Conservation (phyloP, 2,329 filamentous ascomycete species). For the Aspergillus pseudonomiae region DNA sequence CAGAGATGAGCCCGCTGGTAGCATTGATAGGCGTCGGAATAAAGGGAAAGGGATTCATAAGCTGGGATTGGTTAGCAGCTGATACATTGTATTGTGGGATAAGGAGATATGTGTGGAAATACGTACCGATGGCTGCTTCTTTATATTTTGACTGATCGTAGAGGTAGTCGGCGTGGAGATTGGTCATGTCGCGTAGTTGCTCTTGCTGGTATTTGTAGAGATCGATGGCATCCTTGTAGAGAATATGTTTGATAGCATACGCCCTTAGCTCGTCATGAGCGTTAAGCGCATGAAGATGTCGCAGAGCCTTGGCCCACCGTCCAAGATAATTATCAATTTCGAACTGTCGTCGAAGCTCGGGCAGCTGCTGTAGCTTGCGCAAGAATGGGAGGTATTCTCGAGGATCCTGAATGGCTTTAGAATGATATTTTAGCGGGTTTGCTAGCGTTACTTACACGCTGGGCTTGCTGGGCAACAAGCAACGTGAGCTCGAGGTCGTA, state of each 20-base stretch:
- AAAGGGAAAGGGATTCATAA: slow-evolving; percentile 82
- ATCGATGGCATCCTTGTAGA: slow-evolving; percentile 77
- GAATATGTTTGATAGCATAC: slow-evolving; percentile 76
- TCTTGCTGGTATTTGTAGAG: slow-evolving; percentile 80
- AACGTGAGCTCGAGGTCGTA: slow-evolving; percentile 91
- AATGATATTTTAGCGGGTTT: neutral
- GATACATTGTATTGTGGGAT: neutral
- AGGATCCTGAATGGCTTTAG: slow-evolving; percentile 64
- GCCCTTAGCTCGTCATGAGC: slow-evolving; percentile 75
- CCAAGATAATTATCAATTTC: slow-evolving; percentile 87
- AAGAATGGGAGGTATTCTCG: slow-evolving; percentile 95
- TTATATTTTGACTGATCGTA: slow-evolving; percentile 74
- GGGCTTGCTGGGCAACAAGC: slow-evolving; percentile 90
- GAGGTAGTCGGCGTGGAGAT: slow-evolving; percentile 78
- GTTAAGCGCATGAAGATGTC: slow-evolving; percentile 72
- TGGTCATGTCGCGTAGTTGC: slow-evolving; percentile 69
- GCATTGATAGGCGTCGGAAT: slow-evolving; percentile 73
- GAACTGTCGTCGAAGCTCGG: slow-evolving; percentile 72
- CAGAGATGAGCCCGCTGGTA: slow-evolving; percentile 86
- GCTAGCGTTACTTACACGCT: slow-evolving; percentile 58
- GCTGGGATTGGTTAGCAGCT: slow-evolving; percentile 45
- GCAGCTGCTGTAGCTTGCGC: slow-evolving; percentile 77
- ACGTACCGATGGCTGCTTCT: slow-evolving; percentile 73
- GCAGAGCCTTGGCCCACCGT: slow-evolving; percentile 74
- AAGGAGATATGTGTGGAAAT: neutral